These are phyloP conservation scores for Ceratonia siliqua DNA, from an alignment of 306 rosid genomes.

Conservation along the genomic window DNA sequence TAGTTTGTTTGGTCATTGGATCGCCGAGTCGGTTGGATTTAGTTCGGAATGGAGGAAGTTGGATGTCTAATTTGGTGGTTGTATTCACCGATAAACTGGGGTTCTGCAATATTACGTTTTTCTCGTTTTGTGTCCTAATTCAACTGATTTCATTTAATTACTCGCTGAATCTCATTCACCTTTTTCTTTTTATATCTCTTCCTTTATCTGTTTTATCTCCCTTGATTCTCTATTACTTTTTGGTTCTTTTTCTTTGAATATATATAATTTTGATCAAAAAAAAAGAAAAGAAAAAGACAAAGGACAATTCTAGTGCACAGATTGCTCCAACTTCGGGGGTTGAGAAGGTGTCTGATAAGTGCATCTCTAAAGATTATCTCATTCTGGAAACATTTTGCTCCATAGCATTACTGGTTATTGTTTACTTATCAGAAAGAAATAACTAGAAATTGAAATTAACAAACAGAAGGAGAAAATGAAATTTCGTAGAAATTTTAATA, in stretches of 20 bases:
- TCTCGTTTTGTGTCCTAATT: slow-evolving; percentile 15
- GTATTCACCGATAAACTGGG: slow-evolving; percentile 8
- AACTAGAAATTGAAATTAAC: background rate
- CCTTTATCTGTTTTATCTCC: background rate
- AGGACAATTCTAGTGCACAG: background rate
- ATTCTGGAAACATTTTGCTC: background rate
- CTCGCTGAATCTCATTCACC: background rate
- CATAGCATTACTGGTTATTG: background rate
- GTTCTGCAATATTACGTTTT: background rate
- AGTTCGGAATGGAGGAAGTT: background rate
- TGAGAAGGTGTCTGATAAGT: slow-evolving; percentile 10
- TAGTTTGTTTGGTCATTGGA: background rate
- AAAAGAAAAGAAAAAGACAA: background rate
- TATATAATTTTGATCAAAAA: background rate
- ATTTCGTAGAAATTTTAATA: background rate
- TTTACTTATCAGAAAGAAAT: background rate
- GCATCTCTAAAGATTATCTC: background rate
- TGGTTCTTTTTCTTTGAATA: slow-evolving; percentile 9
- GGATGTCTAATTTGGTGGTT: slow-evolving; percentile 28
- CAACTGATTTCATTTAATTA: background rate
- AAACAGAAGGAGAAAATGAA: background rate
- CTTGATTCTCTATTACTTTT: slow-evolving; percentile 19
- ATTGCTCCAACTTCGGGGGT: slow-evolving; percentile 9
- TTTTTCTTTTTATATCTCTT: background rate
- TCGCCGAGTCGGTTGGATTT: background rate